A percentile compares a stretch with the other conserved stretches of the same genome.
These are phyloP conservation scores for Lactarius hengduanensis DNA, from an alignment of 768 basidiomycete species.

Conservation along the genomic window DNA sequence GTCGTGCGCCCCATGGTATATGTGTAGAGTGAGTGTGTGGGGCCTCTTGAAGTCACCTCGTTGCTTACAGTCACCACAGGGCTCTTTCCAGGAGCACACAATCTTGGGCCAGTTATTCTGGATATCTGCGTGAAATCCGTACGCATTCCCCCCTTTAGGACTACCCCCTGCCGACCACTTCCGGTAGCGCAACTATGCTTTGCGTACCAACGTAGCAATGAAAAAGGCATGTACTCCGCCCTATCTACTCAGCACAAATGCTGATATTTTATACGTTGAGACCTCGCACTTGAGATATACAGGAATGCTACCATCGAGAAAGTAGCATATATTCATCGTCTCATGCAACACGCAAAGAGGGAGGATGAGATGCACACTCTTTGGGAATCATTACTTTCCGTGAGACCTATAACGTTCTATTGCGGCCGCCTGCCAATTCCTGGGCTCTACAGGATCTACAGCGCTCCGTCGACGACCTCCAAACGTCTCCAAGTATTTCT, in stretches of 20 bases:
- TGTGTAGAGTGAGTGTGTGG: slow-evolving; percentile 26
- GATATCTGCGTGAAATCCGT: slow-evolving; percentile 30
- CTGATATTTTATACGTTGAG: slow-evolving; percentile 6
- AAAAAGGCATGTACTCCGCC: slow-evolving; percentile 15
- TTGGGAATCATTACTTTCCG: slow-evolving; percentile 22
- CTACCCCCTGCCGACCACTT: background rate
- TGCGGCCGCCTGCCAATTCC: background rate
- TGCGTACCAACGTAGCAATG: slow-evolving; percentile 26
- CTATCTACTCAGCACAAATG: background rate
- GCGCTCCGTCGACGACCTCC: slow-evolving; percentile 12
- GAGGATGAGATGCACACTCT: slow-evolving; percentile 9
- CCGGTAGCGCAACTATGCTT: slow-evolving; percentile 27
- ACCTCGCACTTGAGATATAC: slow-evolving; percentile 27
- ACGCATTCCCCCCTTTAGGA: background rate
- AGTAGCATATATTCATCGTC: slow-evolving; percentile 25
- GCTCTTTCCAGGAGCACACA: slow-evolving; percentile 29
- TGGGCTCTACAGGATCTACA: slow-evolving; percentile 15
- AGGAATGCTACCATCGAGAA: slow-evolving; percentile 29
- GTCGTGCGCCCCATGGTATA: slow-evolving; percentile 12
- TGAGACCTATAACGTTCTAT: background rate
- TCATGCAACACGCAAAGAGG: slow-evolving; percentile 16
- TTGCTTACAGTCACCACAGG: slow-evolving; percentile 7
- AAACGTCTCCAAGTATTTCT: slow-evolving; percentile 5
- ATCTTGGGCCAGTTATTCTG: slow-evolving; percentile 31
- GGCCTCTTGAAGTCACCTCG: background rate